A percentile compares a stretch with the other conserved stretches of the same genome.
Conservation (phyloP, 1,139 yeast species). For the Sugiyamaella castrensis region DNA sequence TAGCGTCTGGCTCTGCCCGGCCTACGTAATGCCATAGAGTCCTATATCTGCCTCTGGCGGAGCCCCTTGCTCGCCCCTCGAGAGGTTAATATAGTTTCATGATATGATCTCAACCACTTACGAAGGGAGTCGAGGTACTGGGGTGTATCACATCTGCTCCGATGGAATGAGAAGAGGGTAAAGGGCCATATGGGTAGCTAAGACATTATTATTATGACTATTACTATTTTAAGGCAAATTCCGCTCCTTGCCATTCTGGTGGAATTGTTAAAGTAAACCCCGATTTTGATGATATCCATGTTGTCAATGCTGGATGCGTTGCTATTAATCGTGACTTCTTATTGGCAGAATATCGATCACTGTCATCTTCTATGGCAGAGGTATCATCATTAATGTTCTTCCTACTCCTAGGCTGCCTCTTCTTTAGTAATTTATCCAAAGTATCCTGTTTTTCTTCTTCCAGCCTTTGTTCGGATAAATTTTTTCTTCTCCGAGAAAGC, state of each 20-base stretch:
- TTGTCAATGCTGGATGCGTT: constrained; percentile 49
- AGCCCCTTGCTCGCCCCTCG: too few relatives aligned
- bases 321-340: constrained; percentile 27
- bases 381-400: constrained; percentile 29
- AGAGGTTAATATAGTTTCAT: too few relatives aligned
- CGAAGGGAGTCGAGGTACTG: too few relatives aligned
- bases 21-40: too few relatives aligned
- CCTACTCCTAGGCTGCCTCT: constrained; percentile 59
- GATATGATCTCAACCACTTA: too few relatives aligned
- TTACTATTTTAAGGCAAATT: constrained; percentile 6
- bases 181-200: too few relatives aligned
- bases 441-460: constrained; percentile 95
- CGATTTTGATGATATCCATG: constrained; percentile 41
- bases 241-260: constrained; percentile 21
- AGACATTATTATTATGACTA: too few relatives aligned
- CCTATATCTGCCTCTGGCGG: too few relatives aligned
- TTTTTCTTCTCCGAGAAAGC: constrained; percentile 82
- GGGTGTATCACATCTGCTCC: too few relatives aligned
- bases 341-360: constrained; percentile 18
- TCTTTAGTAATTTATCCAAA: constrained; percentile 74
- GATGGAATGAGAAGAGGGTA: too few relatives aligned
- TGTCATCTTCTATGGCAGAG: constrained; percentile 24
- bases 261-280: constrained; percentile 36
- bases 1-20: too few relatives aligned
- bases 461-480: constrained; percentile 73